A percentile compares a stretch with the other conserved stretches of the same genome.
Conservation (phyloP, 805 yeast genomes). For the Candida michaelii region DNA sequence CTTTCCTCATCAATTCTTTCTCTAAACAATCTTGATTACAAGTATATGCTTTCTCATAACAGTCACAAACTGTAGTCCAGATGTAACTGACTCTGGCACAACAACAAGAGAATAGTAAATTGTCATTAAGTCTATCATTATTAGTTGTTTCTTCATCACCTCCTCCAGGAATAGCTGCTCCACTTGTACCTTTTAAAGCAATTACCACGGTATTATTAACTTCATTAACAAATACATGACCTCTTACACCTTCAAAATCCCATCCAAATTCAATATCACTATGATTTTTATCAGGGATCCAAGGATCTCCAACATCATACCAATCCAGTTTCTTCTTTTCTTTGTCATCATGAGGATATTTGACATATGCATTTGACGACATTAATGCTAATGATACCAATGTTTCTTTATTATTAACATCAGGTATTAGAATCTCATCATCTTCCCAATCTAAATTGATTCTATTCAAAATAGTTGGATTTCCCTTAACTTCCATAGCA, state of each 20-base stretch:
- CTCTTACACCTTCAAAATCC: constrained; percentile 82
- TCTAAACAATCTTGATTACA: constrained; percentile 90
- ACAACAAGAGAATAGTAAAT: constrained; percentile 88
- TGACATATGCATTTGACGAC: constrained; percentile 90
- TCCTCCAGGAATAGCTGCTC: constrained; percentile 59
- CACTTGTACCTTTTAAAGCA: constrained; percentile 88
- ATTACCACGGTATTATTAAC: constrained; percentile 66
- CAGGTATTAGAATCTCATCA: constrained; percentile 60
- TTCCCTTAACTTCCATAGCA: constrained; percentile 46
- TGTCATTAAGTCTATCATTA: constrained; percentile 84
- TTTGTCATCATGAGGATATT: constrained; percentile 57
- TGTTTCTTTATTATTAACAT: constrained; percentile 72
- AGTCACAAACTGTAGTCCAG: constrained; percentile 96
- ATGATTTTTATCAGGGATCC: constrained; percentile 54
- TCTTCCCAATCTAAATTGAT: constrained; percentile 65
- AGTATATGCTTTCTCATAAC: constrained; percentile 78
- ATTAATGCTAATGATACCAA: constrained; percentile 74
- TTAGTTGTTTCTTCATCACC: constrained; percentile 66
- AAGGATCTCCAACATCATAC: constrained; percentile 64
- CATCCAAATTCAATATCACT: constrained; percentile 77
- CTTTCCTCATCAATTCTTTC: constrained; percentile 66
- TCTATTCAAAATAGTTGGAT: constrained; percentile 32
- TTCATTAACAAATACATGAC: constrained; percentile 76
- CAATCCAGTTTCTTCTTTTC: constrained; percentile 67
- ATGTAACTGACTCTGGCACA: constrained; percentile 89